phyloP scores from a whole-genome alignment of 2,329 filamentous ascomycete genomes.

The Clarireedia homoeocarpa region DNA sequence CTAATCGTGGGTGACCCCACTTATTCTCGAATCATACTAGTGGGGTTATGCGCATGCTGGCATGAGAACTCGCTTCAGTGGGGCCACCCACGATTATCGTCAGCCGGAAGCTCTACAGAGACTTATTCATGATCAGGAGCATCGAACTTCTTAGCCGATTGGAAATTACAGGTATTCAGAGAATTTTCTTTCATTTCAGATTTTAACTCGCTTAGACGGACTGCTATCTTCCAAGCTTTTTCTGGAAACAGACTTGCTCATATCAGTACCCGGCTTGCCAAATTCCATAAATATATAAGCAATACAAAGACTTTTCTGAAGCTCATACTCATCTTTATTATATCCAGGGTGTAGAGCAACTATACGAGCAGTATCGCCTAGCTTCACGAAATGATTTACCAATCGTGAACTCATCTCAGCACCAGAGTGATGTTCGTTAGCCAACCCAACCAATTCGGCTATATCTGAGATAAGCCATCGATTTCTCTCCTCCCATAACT shows the following conservation, averaged over 20 bases:
- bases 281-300: not conserved
- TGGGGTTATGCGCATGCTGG: too few species aligned
- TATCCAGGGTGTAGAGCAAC: not conserved
- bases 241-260: not conserved
- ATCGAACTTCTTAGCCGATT: too few species aligned
- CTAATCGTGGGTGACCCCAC: too few species aligned
- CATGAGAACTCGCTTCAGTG: too few species aligned
- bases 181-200: too few species aligned
- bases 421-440: not conserved
- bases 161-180: too few species aligned
- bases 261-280: too few species aligned
- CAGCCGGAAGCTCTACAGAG: too few species aligned
- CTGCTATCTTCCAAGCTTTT: not conserved
- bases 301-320: not conserved
- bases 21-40: too few species aligned
- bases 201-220: not conserved
- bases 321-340: not conserved
- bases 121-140: too few species aligned
- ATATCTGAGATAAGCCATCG: not conserved
- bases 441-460: not conserved
- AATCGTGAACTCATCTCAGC: not conserved
- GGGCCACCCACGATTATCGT: too few species aligned
- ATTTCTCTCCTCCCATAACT: not conserved
- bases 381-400: not conserved
- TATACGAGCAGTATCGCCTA: not conserved